A percentile compares a stretch with the other conserved stretches of the same genome.
Conservation (phyloP, 2,329 filamentous ascomycete species). For the Tolypocladium paradoxum region DNA sequence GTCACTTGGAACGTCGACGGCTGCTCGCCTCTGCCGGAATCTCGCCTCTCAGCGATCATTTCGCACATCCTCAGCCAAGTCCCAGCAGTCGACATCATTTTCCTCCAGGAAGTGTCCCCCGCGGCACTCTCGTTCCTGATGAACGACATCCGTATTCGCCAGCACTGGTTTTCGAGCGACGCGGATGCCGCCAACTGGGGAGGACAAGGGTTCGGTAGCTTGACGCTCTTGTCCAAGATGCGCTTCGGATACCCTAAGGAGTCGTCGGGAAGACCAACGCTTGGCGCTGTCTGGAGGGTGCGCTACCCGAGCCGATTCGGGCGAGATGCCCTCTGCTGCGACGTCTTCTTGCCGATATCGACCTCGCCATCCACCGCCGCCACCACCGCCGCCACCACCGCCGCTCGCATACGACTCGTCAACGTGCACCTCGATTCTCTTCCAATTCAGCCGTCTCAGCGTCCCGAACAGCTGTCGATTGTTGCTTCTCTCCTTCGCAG, state of each 20-base stretch:
- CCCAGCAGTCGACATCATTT: slow-evolving; percentile 18
- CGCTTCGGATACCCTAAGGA: too few species aligned
- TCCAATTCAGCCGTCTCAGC: slow-evolving; percentile 13
- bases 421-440: slow-evolving; percentile 30
- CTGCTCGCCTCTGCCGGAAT: background rate
- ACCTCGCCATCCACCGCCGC: too few species aligned
- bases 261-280: too few species aligned
- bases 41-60: too few species aligned
- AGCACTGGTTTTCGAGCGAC: too few species aligned
- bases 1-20: slow-evolving; percentile 2
- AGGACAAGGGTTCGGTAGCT: too few species aligned
- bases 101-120: slow-evolving; percentile 22
- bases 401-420: slow-evolving; percentile 16
- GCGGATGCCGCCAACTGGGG: too few species aligned
- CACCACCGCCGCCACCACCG: too few species aligned
- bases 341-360: slow-evolving; percentile 12
- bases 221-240: too few species aligned
- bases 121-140: slow-evolving; percentile 14
- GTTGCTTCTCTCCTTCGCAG: slow-evolving; percentile 13
- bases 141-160: too few species aligned
- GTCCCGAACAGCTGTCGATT: slow-evolving; percentile 19
- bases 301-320: slow-evolving; percentile 18
- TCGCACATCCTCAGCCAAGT: slow-evolving; percentile 8
- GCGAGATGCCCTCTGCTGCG: slow-evolving; percentile 24
- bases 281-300: slow-evolving; percentile 21